Evolutionary conservation across 192 early-diverging fungal genomes (phyloP).

Genomic region (Coemansia sp.): DNA sequence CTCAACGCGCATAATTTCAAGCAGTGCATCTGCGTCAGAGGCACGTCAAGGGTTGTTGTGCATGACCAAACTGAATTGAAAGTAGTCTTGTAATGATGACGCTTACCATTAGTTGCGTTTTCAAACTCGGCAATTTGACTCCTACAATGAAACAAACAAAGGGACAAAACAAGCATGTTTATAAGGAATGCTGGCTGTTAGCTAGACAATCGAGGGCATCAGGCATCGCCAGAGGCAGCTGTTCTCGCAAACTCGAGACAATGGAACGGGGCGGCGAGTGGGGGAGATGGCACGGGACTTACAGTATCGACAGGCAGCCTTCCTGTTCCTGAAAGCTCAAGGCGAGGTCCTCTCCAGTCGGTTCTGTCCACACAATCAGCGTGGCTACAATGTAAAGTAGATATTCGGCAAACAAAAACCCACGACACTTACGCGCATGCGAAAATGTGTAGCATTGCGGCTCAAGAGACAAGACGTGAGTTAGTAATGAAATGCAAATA

Average conservation of each 20-base stretch:
- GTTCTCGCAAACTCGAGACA: conserved; percentile 6
- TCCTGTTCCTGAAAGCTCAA: conserved; percentile 90
- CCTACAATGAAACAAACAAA: conserved; percentile 26
- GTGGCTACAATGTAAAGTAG: conserved; percentile 65
- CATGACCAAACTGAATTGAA: too few relatives aligned
- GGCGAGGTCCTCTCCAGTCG: conserved; percentile 75
- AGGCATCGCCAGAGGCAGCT: not conserved
- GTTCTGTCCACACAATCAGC: conserved; percentile 85
- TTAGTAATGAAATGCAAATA: not conserved
- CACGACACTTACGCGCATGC: not conserved
- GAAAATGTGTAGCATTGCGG: not conserved
- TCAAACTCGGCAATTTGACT: conserved; percentile 53
- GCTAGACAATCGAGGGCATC: not conserved
- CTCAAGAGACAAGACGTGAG: not conserved
- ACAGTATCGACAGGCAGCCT: conserved; percentile 85
- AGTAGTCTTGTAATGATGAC: not conserved
- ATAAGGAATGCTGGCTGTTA: not conserved
- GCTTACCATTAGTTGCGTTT: conserved; percentile 54
- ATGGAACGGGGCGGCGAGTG: not conserved
- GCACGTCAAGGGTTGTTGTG: not conserved
- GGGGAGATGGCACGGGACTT: conserved; percentile 29
- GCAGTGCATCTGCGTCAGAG: not conserved
- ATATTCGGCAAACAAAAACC: not conserved
- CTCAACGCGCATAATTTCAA: conserved; percentile 10
- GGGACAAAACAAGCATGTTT: not conserved